Percentiles rank a stretch among this genome's conserved stretches.
These are phyloP conservation scores for Mesembryanthemum crystallinum DNA, from an alignment of 148 eudicot species.

Conservation along the genomic window DNA sequence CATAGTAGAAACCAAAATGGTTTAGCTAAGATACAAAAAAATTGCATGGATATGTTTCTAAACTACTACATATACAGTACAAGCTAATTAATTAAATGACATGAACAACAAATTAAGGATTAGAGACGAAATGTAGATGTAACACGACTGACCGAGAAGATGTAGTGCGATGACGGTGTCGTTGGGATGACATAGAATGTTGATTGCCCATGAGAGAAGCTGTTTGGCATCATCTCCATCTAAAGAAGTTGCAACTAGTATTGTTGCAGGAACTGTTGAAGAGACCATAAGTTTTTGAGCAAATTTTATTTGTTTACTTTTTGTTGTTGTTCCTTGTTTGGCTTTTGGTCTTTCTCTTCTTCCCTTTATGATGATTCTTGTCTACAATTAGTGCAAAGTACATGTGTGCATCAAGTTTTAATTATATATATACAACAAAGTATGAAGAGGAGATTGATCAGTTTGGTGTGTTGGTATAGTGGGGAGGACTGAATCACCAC, in stretches of 20 bases:
- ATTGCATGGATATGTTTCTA: not conserved
- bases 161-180: constrained; percentile 73
- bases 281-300: constrained; percentile 26
- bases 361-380: constrained; percentile 16
- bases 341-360: not conserved
- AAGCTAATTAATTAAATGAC: not conserved
- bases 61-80: not conserved
- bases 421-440: constrained; percentile 28
- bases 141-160: constrained; percentile 53
- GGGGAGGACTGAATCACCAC: constrained; percentile 37
- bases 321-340: not conserved
- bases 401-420: constrained; percentile 25
- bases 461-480: constrained; percentile 38
- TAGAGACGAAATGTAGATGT: not conserved
- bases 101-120: not conserved
- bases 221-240: constrained; percentile 45
- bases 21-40: constrained; percentile 17
- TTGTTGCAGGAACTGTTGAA: constrained; percentile 48
- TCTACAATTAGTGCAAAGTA: constrained; percentile 16
- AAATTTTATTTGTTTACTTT: not conserved
- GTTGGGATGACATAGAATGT: constrained; percentile 53
- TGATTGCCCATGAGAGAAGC: constrained; percentile 62
- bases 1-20: constrained; percentile 21
- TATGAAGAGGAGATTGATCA: too few species aligned
- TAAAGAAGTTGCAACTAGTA: constrained; percentile 59